Base-by-base conservation (phyloP, 2,329 filamentous ascomycete species). In the Calonectria crousiana region DNA sequence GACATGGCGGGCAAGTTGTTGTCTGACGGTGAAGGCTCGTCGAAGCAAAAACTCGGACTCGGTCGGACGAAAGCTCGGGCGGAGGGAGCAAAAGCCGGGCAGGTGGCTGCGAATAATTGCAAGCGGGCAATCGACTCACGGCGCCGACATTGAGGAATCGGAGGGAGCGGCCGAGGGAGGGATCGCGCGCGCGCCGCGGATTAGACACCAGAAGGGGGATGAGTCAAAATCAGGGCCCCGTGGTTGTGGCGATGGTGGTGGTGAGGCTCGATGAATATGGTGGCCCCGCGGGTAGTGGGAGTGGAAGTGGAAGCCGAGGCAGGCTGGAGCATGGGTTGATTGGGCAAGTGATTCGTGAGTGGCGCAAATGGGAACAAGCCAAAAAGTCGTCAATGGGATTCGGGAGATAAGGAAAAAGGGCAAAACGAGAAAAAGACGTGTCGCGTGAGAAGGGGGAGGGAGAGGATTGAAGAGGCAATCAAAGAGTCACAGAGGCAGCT, bases 1-100 rank as follows among this genome's bases (percentile, higher is more conserved):
- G 94, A 94, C 96, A 98, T 98, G 85, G 78, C 80, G 82, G 81
- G 78, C 74, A 72, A 71, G 44, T 9, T 66, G 66, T 69, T 68
- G 53, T 58, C 71, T 69, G 67, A 67, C 60, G 68, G 68, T 67
- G 38, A 58, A 47, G 73, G 23, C 34, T 52, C 8, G 16, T 36
- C 56, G 26, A 62, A 16, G 56, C 56, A 62, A 49, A 53, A 62
- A 52, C 49, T 78, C 78, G 78, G 76, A 75, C 56, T 62, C 56
- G 36, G 78, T 75, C 77, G 78, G 77, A 68, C 73, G 73, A 70
- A 78, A 75, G 71, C 76, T 80, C 78, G 79, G 78, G 67, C 77
- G 79, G 78, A 76, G 72, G 79, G 79, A 81, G 72, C 64, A 73
- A 74, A 73, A 30, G 47, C 62, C 77, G 77, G 73, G 74, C 71